A percentile compares a stretch with the other conserved stretches of the same genome.
Evolutionary conservation across 2,329 filamentous ascomycete species (phyloP).

Genomic region (Colletotrichum sp.): DNA sequence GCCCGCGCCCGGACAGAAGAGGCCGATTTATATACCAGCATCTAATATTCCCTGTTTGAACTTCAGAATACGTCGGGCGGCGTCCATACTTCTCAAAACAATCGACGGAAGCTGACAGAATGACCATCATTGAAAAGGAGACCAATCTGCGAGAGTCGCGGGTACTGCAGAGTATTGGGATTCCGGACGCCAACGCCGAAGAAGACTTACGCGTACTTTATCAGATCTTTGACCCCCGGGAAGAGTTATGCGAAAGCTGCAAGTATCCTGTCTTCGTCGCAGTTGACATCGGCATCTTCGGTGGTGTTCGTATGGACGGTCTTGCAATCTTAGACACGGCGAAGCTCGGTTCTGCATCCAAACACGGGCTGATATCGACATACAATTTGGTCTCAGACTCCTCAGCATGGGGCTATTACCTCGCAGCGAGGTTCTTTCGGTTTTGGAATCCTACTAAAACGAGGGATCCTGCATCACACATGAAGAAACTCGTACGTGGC

Average conservation of each 20-base stretch:
- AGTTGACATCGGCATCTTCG: not conserved
- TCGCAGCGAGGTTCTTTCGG: not conserved
- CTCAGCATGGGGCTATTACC: not conserved
- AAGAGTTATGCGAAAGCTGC: not conserved
- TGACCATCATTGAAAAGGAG: not conserved
- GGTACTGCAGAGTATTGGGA: not conserved
- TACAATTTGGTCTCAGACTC: not conserved
- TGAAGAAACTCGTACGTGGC: rapidly evolving
- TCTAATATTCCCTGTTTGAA: not conserved
- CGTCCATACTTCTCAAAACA: not conserved
- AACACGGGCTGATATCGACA: not conserved
- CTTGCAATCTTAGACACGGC: not conserved
- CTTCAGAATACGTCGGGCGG: not conserved
- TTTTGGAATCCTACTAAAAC: rapidly evolving
- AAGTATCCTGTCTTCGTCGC: not conserved
- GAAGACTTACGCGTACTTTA: not conserved
- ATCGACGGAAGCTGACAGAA: not conserved
- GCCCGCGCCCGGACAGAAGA: not conserved
- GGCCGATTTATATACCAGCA: not conserved
- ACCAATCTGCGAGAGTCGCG: not conserved
- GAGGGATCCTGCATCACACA: not conserved
- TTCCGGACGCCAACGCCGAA: not conserved
- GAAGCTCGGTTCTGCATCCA: not conserved
- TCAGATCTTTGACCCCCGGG: rapidly evolving
- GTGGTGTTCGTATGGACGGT: not conserved